Conservation (phyloP, 2,329 filamentous ascomycete species). For the Phaeosphaeriaceae sp. region DNA sequence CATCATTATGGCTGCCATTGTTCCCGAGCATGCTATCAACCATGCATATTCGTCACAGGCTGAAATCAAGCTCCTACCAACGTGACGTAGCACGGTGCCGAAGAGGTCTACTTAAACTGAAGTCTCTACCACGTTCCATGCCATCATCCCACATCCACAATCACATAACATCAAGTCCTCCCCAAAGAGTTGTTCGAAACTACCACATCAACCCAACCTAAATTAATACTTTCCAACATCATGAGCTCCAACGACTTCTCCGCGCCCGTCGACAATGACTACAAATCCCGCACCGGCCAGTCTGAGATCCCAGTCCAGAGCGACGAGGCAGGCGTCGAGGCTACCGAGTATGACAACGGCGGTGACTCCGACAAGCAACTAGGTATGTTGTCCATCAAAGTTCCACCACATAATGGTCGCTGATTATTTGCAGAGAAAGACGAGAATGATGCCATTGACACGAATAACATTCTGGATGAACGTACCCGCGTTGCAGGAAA, state of each 20-base stretch:
- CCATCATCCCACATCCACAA: not conserved
- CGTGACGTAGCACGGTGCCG: not conserved
- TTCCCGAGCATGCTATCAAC: conserved; percentile 2
- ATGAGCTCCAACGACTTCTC: conserved; percentile 44
- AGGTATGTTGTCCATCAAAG: conserved; percentile 39
- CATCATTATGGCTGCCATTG: conserved; percentile 18
- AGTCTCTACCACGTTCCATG: not conserved
- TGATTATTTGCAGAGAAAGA: conserved; percentile 48
- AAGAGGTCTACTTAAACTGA: conserved; percentile 17
- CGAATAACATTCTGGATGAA: conserved; percentile 55
- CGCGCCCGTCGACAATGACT: conserved; percentile 54
- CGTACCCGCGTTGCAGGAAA: conserved; percentile 58
- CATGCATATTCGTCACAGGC: not conserved
- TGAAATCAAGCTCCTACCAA: conserved; percentile 16
- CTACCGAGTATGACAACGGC: conserved; percentile 52
- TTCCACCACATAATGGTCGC: not conserved
- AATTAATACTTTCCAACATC: too few species aligned
- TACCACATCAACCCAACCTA: too few species aligned
- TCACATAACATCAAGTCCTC: not conserved
- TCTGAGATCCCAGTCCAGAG: conserved; percentile 54
- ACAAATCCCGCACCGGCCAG: conserved; percentile 56
- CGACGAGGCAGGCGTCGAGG: conserved; percentile 54
- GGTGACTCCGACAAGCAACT: conserved; percentile 58
- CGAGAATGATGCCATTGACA: conserved; percentile 58
- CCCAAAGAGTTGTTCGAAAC: conserved; percentile 1